phyloP scores from a whole-genome alignment of 1,139 yeast genomes.

The Hemisphaericaspora xylanilytica region DNA sequence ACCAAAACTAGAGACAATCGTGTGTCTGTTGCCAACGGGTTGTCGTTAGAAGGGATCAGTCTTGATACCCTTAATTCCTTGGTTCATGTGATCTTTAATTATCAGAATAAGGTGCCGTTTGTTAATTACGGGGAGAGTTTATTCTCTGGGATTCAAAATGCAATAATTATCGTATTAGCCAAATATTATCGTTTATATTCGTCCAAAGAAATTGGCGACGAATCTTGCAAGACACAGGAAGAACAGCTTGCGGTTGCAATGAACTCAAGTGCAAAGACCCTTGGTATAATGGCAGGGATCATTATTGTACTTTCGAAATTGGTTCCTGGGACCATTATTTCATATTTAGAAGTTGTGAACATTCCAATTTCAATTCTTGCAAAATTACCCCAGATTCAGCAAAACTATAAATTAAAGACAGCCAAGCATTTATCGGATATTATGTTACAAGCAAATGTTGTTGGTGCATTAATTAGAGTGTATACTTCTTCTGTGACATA shows the following conservation, averaged over 20 bases:
- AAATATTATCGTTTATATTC: slow-evolving; percentile 32
- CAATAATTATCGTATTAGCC: slow-evolving; percentile 35
- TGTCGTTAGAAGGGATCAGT: slow-evolving; percentile 36
- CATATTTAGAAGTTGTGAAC: slow-evolving; percentile 45
- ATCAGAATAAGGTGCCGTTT: slow-evolving; percentile 35
- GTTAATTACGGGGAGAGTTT: slow-evolving; percentile 44
- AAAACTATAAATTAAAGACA: slow-evolving; percentile 46
- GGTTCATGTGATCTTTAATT: slow-evolving; percentile 42
- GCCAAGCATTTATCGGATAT: slow-evolving; percentile 55
- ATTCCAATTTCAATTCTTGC: slow-evolving; percentile 54
- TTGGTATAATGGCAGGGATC: slow-evolving; percentile 27
- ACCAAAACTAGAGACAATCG: slow-evolving; percentile 24
- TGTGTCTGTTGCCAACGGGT: slow-evolving; percentile 37
- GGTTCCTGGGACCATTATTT: slow-evolving; percentile 32
- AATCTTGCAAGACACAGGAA: slow-evolving; percentile 15
- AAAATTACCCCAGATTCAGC: slow-evolving; percentile 55
- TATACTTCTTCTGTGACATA: slow-evolving; percentile 50
- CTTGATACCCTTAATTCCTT: slow-evolving; percentile 41
- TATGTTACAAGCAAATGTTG: slow-evolving; percentile 53
- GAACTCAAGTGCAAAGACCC: slow-evolving; percentile 24
- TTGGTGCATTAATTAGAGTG: slow-evolving; percentile 56
- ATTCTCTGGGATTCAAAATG: slow-evolving; percentile 41
- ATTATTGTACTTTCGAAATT: slow-evolving; percentile 30
- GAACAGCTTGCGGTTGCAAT: slow-evolving; percentile 19
- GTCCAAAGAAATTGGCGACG: slow-evolving; percentile 16